Conservation (phyloP, 306 rosid genomes). For the Oxytropis ochrocephala region DNA sequence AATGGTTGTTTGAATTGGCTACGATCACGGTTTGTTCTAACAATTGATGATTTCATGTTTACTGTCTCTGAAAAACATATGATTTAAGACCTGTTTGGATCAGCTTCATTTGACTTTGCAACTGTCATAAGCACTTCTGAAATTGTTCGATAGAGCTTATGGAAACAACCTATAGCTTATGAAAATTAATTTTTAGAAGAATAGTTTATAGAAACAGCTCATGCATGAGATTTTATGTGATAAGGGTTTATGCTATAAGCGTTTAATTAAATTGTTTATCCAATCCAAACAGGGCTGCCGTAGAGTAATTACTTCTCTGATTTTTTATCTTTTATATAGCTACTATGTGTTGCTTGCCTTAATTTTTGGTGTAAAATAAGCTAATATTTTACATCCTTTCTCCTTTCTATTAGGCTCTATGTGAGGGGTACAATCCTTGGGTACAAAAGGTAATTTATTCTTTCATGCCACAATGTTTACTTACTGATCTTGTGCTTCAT, state of each 20-base stretch:
- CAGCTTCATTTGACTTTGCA: no score
- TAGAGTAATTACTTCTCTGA: no score
- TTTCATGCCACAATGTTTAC: not conserved
- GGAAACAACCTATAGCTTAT: no score
- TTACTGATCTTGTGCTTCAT: not conserved
- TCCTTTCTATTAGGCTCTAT: constrained; percentile 48
- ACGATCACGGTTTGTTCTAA: not conserved
- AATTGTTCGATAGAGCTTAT: no score
- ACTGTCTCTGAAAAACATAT: not conserved
- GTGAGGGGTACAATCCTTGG: constrained; percentile 85
- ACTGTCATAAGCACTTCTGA: no score
- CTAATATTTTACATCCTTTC: not conserved
- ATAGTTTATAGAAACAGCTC: no score
- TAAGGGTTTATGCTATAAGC: no score
- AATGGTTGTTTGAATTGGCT: not conserved
- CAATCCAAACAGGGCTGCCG: no score
- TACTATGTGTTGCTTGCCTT: not conserved
- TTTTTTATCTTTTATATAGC: not conserved
- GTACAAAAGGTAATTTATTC: constrained; percentile 66
- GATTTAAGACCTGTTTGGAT: not conserved
- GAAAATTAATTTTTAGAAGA: no score
- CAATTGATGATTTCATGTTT: not conserved
- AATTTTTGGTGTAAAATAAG: not conserved
- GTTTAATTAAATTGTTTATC: no score
- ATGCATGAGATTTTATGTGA: no score